phyloP scores from a whole-genome alignment of 805 yeast species.

The Pichia deserticola region DNA sequence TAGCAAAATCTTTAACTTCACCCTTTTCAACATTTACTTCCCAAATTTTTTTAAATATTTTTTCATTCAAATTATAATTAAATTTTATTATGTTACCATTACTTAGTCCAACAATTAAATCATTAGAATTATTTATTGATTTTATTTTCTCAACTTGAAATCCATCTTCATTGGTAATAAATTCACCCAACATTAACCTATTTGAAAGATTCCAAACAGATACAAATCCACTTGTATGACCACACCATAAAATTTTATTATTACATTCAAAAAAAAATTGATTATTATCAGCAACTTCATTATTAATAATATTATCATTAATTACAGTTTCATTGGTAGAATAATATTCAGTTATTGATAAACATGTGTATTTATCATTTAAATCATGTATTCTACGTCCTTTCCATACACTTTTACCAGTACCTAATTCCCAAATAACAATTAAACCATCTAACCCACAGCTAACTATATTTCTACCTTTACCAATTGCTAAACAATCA shows the following conservation, averaged over 20 bases:
- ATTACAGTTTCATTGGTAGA: not conserved
- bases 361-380: slow-evolving; percentile 28
- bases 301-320: not conserved
- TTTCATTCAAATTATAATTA: slow-evolving; percentile 4
- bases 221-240: slow-evolving; percentile 33
- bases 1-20: not conserved
- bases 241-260: slow-evolving; percentile 38
- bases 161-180: slow-evolving; percentile 6
- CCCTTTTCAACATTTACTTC: not conserved
- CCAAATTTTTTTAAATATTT: slow-evolving; percentile 10
- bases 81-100: slow-evolving; percentile 15
- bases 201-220: slow-evolving; percentile 36
- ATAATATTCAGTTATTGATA: slow-evolving; percentile 5
- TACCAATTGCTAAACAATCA: slow-evolving; percentile 45
- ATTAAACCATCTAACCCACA: slow-evolving; percentile 49
- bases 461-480: slow-evolving; percentile 61
- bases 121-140: not conserved
- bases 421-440: slow-evolving; percentile 64
- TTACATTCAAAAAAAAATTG: slow-evolving; percentile 39
- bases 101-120: slow-evolving; percentile 14
- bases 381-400: slow-evolving; percentile 31
- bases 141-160: slow-evolving; percentile 4
- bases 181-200: slow-evolving; percentile 18
- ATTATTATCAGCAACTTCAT: not conserved
- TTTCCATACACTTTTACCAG: slow-evolving; percentile 38